Evolutionary conservation across 148 eudicot species (phyloP), one percentile per base, ranked within the genome.

Genomic region (Pharnaceum exiguum): DNA sequence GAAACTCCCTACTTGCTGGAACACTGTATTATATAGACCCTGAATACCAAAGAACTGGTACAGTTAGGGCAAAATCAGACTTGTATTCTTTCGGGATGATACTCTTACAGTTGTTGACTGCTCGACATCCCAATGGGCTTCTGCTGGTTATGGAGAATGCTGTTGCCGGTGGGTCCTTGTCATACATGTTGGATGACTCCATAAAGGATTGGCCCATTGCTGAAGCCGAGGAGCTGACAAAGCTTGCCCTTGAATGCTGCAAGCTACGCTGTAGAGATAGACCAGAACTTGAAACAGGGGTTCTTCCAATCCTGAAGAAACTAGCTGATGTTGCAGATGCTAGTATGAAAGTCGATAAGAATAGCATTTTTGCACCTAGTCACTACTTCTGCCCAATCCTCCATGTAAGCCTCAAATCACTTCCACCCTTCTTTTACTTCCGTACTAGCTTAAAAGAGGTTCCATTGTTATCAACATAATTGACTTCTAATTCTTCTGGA

Each of bases 331-430:
- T 73, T 60, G 85, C 95, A 19, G 79, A 83, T 56, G 77, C 79
- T 53, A 67, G 72, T 39, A 68, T 63, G 68, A 71, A 47, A 69
- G 62, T 51, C 2, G 70, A 56, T 9, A 79, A 47, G 23, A 59
- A 62, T 37, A 71, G 54, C 36, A 62, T 51, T 67, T 61, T 62
- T 38, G 80, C 79, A 36, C 94, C 87, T 19, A 73, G 60, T 55
- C 96, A 83, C 61, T 89, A 70, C 74, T 85, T 74, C 66, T 89
- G 96, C 75, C 95, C 95, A 39, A 87, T 87, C 39, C 85, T 85
- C 48, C 75, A 59, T 40, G 59, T 55, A 25, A 65, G 57, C 28
- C 56, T 62, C 16, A 57, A 66, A 37, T 53, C 52, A 26, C 62
- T 27, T n/a, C 30, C 39, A 42, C 51, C 21, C 44, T 9, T 55